Evolutionary conservation across 2,329 filamentous ascomycete genomes (phyloP).

Genomic region (Colletotrichum sp.): DNA sequence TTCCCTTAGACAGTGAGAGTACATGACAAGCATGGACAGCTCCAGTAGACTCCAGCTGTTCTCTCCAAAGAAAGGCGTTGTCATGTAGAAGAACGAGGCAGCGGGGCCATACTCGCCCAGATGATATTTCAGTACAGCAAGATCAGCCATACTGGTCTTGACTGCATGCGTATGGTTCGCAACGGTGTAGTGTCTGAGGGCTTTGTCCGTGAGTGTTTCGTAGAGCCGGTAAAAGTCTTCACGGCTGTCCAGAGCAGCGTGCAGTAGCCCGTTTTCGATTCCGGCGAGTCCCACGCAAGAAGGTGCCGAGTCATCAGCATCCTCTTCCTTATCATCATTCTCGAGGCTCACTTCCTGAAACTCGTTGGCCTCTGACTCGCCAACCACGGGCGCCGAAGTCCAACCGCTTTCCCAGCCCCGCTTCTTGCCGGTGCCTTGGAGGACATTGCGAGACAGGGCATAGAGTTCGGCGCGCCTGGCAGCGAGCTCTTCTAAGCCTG

Average conservation of each 20-base stretch:
- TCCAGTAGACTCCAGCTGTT: constrained; percentile 82
- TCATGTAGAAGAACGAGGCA: constrained; percentile 76
- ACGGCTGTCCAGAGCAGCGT: constrained; percentile 63
- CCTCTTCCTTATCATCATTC: constrained; percentile 35
- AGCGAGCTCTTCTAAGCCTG: constrained; percentile 81
- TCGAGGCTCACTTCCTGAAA: constrained; percentile 66
- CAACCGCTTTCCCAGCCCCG: constrained; percentile 81
- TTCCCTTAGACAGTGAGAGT: constrained; percentile 80
- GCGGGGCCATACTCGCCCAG: constrained; percentile 76
- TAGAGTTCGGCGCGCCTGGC: constrained; percentile 84
- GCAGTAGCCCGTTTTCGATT: constrained; percentile 62
- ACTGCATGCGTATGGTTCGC: constrained; percentile 81
- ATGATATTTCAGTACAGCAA: constrained; percentile 84
- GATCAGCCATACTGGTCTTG: constrained; percentile 79
- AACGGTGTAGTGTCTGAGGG: constrained; percentile 81
- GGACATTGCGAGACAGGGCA: constrained; percentile 77
- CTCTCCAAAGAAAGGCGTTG: constrained; percentile 80
- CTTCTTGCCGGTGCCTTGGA: constrained; percentile 76
- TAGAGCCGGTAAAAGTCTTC: constrained; percentile 72
- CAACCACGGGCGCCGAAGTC: constrained; percentile 62
- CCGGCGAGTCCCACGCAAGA: constrained; percentile 35
- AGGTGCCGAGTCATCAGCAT: constrained; percentile 15
- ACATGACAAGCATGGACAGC: constrained; percentile 83
- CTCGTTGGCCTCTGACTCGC: constrained; percentile 46
- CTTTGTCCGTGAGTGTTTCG: constrained; percentile 82